A percentile compares a stretch with the other conserved stretches of the same genome.
Evolutionary conservation across 306 rosid species (phyloP).

Genomic region (Sechiopsis laciniata): DNA sequence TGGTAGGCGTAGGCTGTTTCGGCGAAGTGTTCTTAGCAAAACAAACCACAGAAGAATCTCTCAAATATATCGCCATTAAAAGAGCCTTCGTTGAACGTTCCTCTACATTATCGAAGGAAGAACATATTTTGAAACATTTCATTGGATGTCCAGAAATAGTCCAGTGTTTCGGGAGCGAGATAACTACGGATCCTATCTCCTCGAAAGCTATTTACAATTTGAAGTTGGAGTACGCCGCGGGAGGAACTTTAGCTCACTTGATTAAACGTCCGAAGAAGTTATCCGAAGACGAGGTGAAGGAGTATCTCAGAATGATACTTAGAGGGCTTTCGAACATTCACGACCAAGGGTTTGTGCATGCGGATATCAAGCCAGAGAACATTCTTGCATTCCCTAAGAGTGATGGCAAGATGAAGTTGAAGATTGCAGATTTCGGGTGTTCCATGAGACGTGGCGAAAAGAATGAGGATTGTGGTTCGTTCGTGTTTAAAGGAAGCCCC

Average conservation of each 20-base stretch:
- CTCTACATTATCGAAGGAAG: background rate
- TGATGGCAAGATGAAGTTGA: background rate
- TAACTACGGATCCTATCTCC: background rate
- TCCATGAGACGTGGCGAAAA: too few relatives aligned
- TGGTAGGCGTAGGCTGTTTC: too few relatives aligned
- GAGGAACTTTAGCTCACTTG: background rate
- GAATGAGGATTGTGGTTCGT: too few relatives aligned
- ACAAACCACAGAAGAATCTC: too few relatives aligned
- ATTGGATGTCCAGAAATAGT: background rate
- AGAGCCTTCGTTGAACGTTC: too few relatives aligned
- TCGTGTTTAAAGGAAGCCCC: too few relatives aligned
- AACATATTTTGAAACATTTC: background rate
- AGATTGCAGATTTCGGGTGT: background rate
- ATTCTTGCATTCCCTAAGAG: background rate
- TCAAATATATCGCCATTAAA: too few relatives aligned
- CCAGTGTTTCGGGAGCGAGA: background rate
- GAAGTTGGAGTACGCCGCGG: constrained; percentile 5
- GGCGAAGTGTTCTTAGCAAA: too few relatives aligned
- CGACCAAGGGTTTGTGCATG: too few relatives aligned
- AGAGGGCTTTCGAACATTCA: background rate
- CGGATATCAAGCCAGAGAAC: too few relatives aligned
- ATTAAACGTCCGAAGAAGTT: background rate
- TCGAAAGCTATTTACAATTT: background rate
- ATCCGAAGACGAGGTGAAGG: background rate
- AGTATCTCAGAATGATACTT: background rate